phyloP scores from a whole-genome alignment of 345 rosid genomes.

The Bruguiera gymnorhiza region DNA sequence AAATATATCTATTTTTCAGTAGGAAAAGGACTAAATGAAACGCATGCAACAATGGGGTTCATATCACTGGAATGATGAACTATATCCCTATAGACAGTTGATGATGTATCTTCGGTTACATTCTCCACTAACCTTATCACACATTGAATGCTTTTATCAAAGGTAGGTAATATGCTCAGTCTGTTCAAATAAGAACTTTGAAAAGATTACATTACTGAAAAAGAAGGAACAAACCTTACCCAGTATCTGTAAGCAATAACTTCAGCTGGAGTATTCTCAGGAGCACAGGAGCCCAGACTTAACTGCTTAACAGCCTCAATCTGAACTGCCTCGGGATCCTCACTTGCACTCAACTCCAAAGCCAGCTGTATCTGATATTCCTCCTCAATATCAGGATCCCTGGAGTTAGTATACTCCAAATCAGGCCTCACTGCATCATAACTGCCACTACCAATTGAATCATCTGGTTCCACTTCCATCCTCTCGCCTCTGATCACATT shows the following conservation, averaged over 20 bases:
- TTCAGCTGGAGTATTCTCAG: conserved; percentile 82
- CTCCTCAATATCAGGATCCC: conserved; percentile 81
- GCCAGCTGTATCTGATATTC: conserved; percentile 93
- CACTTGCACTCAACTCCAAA: conserved; percentile 87
- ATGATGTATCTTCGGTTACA: not conserved
- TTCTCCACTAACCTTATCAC: conserved; percentile 2
- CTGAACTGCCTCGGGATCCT: conserved; percentile 98
- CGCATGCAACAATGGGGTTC: conserved; percentile 1
- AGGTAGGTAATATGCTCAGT: conserved; percentile 9
- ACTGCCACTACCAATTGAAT: conserved; percentile 37
- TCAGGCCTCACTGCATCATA: conserved; percentile 40
- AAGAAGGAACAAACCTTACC: conserved; percentile 50
- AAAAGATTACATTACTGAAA: not conserved
- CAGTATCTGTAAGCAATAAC: conserved; percentile 89
- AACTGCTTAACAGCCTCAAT: conserved; percentile 96
- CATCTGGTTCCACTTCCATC: conserved; percentile 49
- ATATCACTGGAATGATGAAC: too few species aligned
- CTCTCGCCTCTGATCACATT: conserved; percentile 44
- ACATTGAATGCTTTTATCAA: not conserved
- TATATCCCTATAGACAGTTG: too few species aligned
- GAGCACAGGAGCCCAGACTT: conserved; percentile 73
- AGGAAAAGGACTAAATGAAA: not conserved
- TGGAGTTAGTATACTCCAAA: conserved; percentile 52
- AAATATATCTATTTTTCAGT: conserved; percentile 4
- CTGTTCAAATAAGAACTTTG: not conserved